Conservation (phyloP, 495 filamentous ascomycete species). For the Tuber magnatum region DNA sequence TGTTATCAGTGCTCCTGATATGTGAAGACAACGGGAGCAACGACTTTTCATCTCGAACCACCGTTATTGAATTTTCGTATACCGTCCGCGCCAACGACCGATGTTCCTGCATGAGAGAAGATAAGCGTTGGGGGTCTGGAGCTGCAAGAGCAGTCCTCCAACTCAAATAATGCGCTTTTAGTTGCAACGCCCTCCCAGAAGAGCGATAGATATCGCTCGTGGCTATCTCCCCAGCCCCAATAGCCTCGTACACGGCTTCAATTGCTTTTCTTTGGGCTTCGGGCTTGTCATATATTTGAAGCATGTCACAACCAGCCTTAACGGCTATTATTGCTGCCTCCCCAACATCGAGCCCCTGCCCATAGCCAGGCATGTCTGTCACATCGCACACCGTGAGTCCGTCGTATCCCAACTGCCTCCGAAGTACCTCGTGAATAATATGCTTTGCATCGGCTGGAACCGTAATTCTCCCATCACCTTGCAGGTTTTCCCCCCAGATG, state of each 20-base stretch:
- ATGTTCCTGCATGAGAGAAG: constrained; percentile 39
- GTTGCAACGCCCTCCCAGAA: constrained; percentile 24
- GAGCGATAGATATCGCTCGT: constrained; percentile 37
- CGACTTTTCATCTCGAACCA: constrained; percentile 40
- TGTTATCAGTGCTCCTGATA: constrained; percentile 43
- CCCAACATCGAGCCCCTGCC: constrained; percentile 28
- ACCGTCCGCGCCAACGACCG: constrained; percentile 34
- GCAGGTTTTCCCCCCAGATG: constrained; percentile 34
- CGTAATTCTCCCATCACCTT: constrained; percentile 18
- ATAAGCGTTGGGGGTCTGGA: constrained; percentile 30
- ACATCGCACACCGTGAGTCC: constrained; percentile 41
- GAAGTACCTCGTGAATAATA: constrained; percentile 40
- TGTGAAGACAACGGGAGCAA: constrained; percentile 36
- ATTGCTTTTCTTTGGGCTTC: constrained; percentile 35
- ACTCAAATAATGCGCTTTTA: constrained; percentile 40
- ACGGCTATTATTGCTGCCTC: constrained; percentile 38
- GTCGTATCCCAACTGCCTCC: constrained; percentile 41
- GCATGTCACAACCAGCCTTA: constrained; percentile 40
- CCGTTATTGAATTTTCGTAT: constrained; percentile 40
- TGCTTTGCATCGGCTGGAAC: constrained; percentile 30
- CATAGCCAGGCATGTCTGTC: constrained; percentile 39
- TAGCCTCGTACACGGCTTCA: constrained; percentile 38
- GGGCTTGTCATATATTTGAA: constrained; percentile 32
- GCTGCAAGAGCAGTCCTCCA: constrained; percentile 40
- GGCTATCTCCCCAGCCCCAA: constrained; percentile 26